A percentile compares a stretch with the other conserved stretches of the same genome.
Evolutionary conservation across 768 basidiomycete species (phyloP).

Genomic region (Suillus plorans): DNA sequence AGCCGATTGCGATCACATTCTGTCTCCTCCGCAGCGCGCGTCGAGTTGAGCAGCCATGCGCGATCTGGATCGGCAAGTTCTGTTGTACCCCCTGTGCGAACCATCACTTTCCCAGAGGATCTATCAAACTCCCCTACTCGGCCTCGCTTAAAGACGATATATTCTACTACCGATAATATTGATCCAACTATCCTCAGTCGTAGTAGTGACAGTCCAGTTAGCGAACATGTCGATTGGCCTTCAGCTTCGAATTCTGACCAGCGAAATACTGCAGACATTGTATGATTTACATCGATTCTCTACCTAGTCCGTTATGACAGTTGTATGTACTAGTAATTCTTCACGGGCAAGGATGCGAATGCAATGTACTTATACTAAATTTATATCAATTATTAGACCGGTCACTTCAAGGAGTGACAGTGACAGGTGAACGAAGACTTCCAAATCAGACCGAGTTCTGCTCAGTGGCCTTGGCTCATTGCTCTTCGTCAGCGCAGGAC

Average conservation of each 20-base stretch:
- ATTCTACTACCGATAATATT: conserved; percentile 1
- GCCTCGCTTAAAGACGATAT: conserved; percentile 4
- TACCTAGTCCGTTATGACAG: background rate
- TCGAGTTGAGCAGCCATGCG: background rate
- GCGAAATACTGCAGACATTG: background rate
- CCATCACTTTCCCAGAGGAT: background rate
- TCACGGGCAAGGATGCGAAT: too few relatives aligned
- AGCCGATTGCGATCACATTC: conserved; percentile 1
- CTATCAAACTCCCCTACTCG: background rate
- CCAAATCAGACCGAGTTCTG: conserved; percentile 28
- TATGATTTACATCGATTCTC: background rate
- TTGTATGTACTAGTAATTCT: background rate
- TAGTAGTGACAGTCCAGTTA: background rate
- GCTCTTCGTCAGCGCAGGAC: conserved; percentile 36
- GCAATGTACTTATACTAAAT: background rate
- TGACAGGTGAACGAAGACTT: conserved; percentile 17
- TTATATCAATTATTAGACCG: background rate
- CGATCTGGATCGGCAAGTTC: conserved; percentile 6
- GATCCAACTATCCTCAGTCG: background rate
- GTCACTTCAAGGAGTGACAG: background rate
- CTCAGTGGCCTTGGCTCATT: conserved; percentile 13
- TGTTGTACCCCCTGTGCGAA: background rate
- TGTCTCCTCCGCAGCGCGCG: background rate
- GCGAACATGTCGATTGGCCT: background rate
- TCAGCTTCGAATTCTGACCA: background rate